A percentile compares a stretch with the other conserved stretches of the same genome.
phyloP scores from a whole-genome alignment of 257 asterid species.

The Leptodermis oblonga region DNA sequence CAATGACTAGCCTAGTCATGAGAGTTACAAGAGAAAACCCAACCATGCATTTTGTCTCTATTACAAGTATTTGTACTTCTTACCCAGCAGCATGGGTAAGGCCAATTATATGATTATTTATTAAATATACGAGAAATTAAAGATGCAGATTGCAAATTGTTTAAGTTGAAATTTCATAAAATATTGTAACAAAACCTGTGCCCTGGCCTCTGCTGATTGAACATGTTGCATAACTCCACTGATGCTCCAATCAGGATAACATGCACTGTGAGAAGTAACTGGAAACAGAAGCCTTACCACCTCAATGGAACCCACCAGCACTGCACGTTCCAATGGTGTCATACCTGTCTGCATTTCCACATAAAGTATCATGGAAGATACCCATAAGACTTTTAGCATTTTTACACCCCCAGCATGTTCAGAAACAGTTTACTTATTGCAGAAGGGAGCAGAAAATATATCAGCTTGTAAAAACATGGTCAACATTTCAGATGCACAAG shows the following conservation, averaged over 20 bases:
- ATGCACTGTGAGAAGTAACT: constrained; percentile 11
- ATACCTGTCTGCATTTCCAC: constrained; percentile 8
- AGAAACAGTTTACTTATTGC: neutral
- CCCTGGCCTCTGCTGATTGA: constrained; percentile 15
- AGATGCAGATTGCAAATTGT: neutral
- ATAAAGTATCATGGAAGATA: neutral
- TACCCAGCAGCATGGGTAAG: neutral
- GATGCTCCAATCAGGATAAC: constrained; percentile 30
- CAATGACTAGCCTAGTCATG: neutral
- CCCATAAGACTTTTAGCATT: neutral
- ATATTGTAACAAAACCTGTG: neutral
- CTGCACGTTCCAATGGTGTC: constrained; percentile 15
- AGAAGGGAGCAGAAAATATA: neutral
- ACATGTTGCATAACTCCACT: constrained; percentile 15
- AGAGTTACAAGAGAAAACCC: neutral
- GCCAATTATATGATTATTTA: neutral
- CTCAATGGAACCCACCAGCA: neutral
- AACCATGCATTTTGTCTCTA: neutral
- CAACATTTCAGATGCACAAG: constrained; percentile 1
- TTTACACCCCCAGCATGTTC: neutral
- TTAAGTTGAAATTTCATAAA: no score
- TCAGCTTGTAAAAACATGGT: neutral
- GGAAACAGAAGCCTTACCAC: constrained; percentile 25
- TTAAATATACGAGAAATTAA: neutral
- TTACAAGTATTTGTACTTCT: neutral